Percentiles rank a stretch among this genome's conserved stretches.
These are phyloP conservation scores for Thielaviopsis populi DNA, from an alignment of 2,329 filamentous ascomycete genomes.

Conservation along the genomic window DNA sequence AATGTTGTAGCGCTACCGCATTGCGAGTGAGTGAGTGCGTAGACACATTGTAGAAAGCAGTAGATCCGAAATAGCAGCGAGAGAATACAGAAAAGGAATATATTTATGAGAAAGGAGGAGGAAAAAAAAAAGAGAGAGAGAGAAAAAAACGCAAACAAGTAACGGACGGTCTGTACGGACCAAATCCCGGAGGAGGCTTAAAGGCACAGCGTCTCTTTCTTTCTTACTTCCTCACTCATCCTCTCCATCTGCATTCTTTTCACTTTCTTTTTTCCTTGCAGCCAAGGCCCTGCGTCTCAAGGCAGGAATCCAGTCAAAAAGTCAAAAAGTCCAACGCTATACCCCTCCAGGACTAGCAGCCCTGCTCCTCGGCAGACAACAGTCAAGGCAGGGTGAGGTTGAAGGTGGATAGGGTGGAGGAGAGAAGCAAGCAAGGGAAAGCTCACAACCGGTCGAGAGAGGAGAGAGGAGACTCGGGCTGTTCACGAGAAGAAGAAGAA, in stretches of 20 bases:
- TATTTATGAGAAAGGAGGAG: too few relatives aligned
- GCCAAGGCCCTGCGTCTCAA: background rate
- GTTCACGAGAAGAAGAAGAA: background rate
- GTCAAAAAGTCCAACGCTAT: constrained; percentile 1
- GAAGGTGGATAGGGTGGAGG: background rate
- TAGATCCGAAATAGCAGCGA: too few relatives aligned
- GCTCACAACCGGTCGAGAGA: background rate
- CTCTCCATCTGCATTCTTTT: background rate
- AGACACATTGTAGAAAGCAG: too few relatives aligned
- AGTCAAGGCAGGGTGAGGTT: background rate
- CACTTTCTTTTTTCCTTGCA: background rate
- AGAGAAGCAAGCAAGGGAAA: background rate
- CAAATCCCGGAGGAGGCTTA: too few relatives aligned
- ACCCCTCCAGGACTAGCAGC: background rate
- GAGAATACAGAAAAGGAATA: too few relatives aligned
- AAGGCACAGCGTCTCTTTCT: background rate
- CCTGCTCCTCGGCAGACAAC: background rate
- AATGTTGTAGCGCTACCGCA: too few relatives aligned
- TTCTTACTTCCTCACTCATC: too few relatives aligned
- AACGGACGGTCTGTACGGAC: too few relatives aligned
- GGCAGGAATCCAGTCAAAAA: constrained; percentile 4
- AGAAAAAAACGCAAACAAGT: too few relatives aligned
- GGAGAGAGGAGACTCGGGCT: too few relatives aligned
- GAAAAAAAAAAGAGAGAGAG: too few relatives aligned
- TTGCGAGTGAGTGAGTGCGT: too few relatives aligned